Conservation (phyloP, 208 protist species). For the Crithidia fasciculata region DNA sequence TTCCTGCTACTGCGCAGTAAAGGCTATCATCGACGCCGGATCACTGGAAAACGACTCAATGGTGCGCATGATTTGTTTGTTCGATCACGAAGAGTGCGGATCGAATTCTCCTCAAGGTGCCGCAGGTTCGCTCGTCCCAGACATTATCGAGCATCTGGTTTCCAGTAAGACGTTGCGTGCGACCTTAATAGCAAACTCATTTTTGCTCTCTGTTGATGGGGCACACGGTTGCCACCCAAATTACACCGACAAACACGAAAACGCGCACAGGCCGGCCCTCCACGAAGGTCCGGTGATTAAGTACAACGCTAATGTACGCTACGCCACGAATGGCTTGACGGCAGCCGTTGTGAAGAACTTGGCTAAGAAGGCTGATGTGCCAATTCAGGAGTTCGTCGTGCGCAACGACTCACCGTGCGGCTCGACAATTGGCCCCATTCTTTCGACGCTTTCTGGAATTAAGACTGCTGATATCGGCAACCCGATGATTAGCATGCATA, state of each 20-base stretch:
- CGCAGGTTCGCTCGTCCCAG: conserved; percentile 69
- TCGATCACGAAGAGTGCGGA: conserved; percentile 93
- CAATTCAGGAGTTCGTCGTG: conserved; percentile 94
- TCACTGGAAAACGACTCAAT: conserved; percentile 71
- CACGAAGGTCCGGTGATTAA: conserved; percentile 96
- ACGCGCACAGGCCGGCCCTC: conserved; percentile 88
- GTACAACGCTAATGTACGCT: conserved; percentile 96
- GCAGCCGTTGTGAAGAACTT: conserved; percentile 87
- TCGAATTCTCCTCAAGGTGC: conserved; percentile 81
- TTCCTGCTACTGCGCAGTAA: conserved; percentile 93
- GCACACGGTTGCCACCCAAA: conserved; percentile 97
- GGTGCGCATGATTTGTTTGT: conserved; percentile 87
- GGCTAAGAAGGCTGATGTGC: conserved; percentile 68
- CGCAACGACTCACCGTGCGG: conserved; percentile 97
- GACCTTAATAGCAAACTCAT: conserved; percentile 87
- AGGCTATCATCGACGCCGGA: conserved; percentile 69
- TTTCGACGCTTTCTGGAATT: conserved; percentile 92
- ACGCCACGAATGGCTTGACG: conserved; percentile 93
- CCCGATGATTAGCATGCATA: conserved; percentile 97
- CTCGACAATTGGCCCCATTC: conserved; percentile 97
- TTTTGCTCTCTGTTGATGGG: conserved; percentile 96
- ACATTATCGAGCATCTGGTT: conserved; percentile 80
- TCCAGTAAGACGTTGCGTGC: conserved; percentile 42
- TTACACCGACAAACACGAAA: conserved; percentile 95
- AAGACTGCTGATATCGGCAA: conserved; percentile 96